Evolutionary conservation across 768 basidiomycete species (phyloP).

Genomic region (Hypsizygus marmoreus): DNA sequence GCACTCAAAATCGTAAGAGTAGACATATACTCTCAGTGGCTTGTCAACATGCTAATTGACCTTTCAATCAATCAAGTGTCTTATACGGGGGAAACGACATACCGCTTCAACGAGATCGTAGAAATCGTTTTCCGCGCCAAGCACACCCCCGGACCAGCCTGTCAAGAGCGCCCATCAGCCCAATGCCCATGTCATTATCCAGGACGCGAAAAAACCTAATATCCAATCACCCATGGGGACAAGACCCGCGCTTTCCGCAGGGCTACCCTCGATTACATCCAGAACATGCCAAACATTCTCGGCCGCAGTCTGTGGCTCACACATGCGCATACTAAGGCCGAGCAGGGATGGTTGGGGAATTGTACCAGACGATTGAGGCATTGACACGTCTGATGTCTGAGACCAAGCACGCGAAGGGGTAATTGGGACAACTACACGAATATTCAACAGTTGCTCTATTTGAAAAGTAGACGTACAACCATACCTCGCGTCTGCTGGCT

Average conservation of each 20-base stretch:
- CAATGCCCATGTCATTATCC: no score
- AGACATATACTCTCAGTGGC: conserved; percentile 92
- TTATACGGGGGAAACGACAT: conserved; percentile 26
- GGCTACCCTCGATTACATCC: conserved; percentile 94
- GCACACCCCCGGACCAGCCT: conserved; percentile 94
- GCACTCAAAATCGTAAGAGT: conserved; percentile 95
- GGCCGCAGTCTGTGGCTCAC: conserved; percentile 83
- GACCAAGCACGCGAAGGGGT: conserved; percentile 87
- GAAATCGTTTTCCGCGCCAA: conserved; percentile 92
- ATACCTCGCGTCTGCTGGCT: conserved; percentile 69
- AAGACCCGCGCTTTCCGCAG: conserved; percentile 93
- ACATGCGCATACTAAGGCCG: conserved; percentile 91
- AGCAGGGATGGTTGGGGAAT: conserved; percentile 82
- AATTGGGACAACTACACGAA: conserved; percentile 71
- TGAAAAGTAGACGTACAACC: conserved; percentile 15
- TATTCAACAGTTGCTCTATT: conserved; percentile 5
- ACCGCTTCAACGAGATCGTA: conserved; percentile 94
- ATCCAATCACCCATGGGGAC: conserved; percentile 82
- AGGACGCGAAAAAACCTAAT: no score
- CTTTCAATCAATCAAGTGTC: conserved; percentile 9
- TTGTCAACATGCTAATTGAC: conserved; percentile 82
- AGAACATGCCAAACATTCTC: conserved; percentile 99
- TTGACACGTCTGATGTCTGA: conserved; percentile 35
- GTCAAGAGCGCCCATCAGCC: conserved; percentile 58
- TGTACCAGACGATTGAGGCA: conserved; percentile 38